Evolutionary conservation across 1,284 basidiomycete genomes (phyloP), one percentile per base, ranked within the genome.

Genomic region (Irpex rosettiformis): DNA sequence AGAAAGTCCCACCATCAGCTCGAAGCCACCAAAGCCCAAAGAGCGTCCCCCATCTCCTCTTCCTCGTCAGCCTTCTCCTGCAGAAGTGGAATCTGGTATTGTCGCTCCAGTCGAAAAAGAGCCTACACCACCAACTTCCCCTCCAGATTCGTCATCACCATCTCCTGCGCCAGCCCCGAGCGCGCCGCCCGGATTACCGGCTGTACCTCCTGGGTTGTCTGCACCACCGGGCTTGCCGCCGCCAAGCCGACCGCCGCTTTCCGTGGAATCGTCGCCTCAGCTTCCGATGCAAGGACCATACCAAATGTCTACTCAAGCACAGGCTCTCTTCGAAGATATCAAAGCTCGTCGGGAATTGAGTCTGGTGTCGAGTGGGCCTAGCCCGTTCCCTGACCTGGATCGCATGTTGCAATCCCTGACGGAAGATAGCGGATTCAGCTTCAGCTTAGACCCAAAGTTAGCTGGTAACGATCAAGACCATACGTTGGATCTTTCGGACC

Each of bases 331-430:
- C 53, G 92, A 94, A 61, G 93, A 95, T 66, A 83, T 95, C 57
- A 86, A 85, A 67, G 84, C 84, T 49, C 80, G 93, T 43, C 80
- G 92, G 48, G 89, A 93, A 65, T 79, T 82, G 6, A 71, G 75
- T 7, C 67, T 78, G 2, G 73, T 81, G 3, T 70, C 79, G 21
- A 72, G 76, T 27, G 78, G 76, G 52, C 74, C 83, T 60, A 92
- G 82, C 69, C 89, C 92, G n/a, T 94, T 93, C 79, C 92, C 92
- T n/a, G 92, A 94, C 66, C 87, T 94, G 62, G 91, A 94, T 70
- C 82, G 89, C 21, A 92, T 89, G 28, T 74, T 93, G 56, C 83
- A 88, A 65, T 91, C 45, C 82, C 79, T 62, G 83, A 81, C 16
- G 81, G 79, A 60, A 62, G 79, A 74, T 57, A 73, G 75, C 43